Conservation (phyloP, 495 filamentous ascomycete genomes). For the Penicillium manginii region DNA sequence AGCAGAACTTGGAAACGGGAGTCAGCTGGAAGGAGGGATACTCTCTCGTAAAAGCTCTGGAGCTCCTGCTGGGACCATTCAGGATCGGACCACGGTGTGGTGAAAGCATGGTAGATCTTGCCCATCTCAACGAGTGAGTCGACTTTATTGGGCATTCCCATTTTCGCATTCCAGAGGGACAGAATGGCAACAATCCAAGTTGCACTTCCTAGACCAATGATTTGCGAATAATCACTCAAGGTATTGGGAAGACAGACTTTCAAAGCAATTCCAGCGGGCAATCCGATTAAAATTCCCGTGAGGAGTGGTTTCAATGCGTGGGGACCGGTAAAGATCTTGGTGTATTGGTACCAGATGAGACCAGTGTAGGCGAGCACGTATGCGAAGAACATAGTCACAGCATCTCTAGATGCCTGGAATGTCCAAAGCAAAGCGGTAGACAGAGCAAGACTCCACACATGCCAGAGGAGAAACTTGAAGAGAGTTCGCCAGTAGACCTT, state of each 20-base stretch:
- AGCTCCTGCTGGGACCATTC: slow-evolving; percentile 57
- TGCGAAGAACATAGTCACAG: slow-evolving; percentile 54
- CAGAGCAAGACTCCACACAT: slow-evolving; percentile 59
- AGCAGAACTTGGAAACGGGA: slow-evolving; percentile 43
- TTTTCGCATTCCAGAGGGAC: slow-evolving; percentile 46
- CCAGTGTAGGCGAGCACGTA: slow-evolving; percentile 62
- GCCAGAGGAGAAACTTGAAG: slow-evolving; percentile 54
- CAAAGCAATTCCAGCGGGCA: slow-evolving; percentile 52
- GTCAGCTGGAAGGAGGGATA: slow-evolving; percentile 32
- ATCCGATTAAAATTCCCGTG: slow-evolving; percentile 47
- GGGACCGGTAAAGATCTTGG: slow-evolving; percentile 61
- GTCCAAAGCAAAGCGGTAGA: slow-evolving; percentile 57
- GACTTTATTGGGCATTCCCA: slow-evolving; percentile 49
- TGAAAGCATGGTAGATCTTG: slow-evolving; percentile 48
- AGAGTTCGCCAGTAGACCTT: slow-evolving; percentile 60
- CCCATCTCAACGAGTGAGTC: slow-evolving; percentile 43
- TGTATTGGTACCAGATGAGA: slow-evolving; percentile 64
- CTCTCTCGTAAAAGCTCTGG: slow-evolving; percentile 47
- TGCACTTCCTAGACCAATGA: slow-evolving; percentile 53
- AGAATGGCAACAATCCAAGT: slow-evolving; percentile 60
- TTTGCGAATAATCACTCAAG: slow-evolving; percentile 50
- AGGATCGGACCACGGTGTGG: slow-evolving; percentile 47
- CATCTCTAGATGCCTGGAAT: slow-evolving; percentile 46
- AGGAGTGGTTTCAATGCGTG: slow-evolving; percentile 56
- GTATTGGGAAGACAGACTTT: slow-evolving; percentile 40